Percentiles rank a stretch among this genome's conserved stretches.
Evolutionary conservation across 306 rosid genomes (phyloP).

Genomic region (Fragaria vesca): DNA sequence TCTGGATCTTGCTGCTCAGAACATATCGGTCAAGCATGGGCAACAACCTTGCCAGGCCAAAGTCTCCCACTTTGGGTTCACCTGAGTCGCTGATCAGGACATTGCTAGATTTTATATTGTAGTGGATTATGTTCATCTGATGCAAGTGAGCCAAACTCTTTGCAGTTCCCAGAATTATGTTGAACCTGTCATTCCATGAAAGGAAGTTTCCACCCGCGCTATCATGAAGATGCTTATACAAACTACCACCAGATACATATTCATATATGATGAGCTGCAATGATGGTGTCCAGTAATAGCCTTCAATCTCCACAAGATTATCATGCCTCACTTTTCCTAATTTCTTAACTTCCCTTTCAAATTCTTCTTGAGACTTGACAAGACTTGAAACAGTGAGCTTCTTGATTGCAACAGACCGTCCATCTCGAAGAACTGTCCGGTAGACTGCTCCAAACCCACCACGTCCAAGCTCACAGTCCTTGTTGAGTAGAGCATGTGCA

Average conservation of each 20-base stretch:
- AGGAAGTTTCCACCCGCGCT: slow-evolving; percentile 74
- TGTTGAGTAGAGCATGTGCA: slow-evolving; percentile 93
- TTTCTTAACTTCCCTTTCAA: slow-evolving; percentile 92
- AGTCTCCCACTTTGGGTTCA: slow-evolving; percentile 91
- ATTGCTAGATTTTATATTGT: slow-evolving; percentile 91
- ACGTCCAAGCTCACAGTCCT: slow-evolving; percentile 98
- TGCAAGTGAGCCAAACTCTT: slow-evolving; percentile 95
- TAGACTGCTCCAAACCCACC: slow-evolving; percentile 98
- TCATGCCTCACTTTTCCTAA: slow-evolving; percentile 85
- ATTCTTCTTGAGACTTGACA: slow-evolving; percentile 93
- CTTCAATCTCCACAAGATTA: slow-evolving; percentile 88
- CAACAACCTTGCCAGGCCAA: slow-evolving; percentile 83
- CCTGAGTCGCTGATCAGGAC: slow-evolving; percentile 75
- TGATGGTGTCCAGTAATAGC: slow-evolving; percentile 98
- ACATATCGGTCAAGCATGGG: slow-evolving; percentile 97
- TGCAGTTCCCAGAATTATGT: slow-evolving; percentile 83
- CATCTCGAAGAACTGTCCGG: slow-evolving; percentile 81
- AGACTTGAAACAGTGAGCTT: slow-evolving; percentile 98
- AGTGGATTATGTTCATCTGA: slow-evolving; percentile 76
- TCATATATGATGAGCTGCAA: slow-evolving; percentile 92
- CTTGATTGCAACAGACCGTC: slow-evolving; percentile 93
- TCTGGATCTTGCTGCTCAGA: slow-evolving; percentile 96
- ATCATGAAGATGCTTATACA: slow-evolving; percentile 94
- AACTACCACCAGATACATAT: slow-evolving; percentile 78
- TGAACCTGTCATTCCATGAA: slow-evolving; percentile 90